Conservation (phyloP, 495 filamentous ascomycete species). For the Paragyromitra xinjiangensis region DNA sequence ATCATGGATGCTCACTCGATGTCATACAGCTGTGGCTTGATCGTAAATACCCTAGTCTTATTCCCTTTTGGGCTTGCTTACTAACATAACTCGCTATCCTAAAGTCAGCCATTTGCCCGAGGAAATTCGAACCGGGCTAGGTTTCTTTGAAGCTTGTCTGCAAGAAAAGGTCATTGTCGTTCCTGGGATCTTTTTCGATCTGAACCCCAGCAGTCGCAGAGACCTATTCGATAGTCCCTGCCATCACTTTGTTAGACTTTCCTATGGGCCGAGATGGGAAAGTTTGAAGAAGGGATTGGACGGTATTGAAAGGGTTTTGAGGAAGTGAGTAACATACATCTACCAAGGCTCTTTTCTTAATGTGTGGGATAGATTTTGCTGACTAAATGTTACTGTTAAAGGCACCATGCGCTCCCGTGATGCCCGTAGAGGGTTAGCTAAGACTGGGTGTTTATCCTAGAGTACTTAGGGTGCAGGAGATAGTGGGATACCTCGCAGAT, state of each 20-base stretch:
- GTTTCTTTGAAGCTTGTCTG: conserved; percentile 94
- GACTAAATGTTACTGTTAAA: neutral
- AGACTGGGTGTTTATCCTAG: neutral
- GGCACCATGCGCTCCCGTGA: neutral
- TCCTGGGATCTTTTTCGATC: conserved; percentile 89
- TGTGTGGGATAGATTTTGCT: neutral
- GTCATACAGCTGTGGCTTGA: conserved; percentile 72
- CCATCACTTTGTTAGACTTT: conserved; percentile 92
- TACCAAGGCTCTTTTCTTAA: neutral
- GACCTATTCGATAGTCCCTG: conserved; percentile 95
- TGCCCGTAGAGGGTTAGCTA: neutral
- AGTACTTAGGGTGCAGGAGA: neutral
- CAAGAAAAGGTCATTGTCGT: conserved; percentile 95
- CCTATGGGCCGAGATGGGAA: conserved; percentile 93
- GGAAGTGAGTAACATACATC: conserved; percentile 61
- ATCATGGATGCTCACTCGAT: conserved; percentile 73
- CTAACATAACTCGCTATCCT: conserved; percentile 50
- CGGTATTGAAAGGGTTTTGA: conserved; percentile 84
- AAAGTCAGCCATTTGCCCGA: conserved; percentile 65
- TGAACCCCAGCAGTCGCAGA: conserved; percentile 87
- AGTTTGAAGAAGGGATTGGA: conserved; percentile 82
- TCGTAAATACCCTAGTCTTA: conserved; percentile 60
- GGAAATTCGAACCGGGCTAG: conserved; percentile 86
- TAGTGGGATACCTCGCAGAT: neutral
- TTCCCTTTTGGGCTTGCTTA: conserved; percentile 50